These are phyloP conservation scores for Bromus sterilis DNA, from an alignment of 176 grass and related monocot genomes.

Conservation along the genomic window DNA sequence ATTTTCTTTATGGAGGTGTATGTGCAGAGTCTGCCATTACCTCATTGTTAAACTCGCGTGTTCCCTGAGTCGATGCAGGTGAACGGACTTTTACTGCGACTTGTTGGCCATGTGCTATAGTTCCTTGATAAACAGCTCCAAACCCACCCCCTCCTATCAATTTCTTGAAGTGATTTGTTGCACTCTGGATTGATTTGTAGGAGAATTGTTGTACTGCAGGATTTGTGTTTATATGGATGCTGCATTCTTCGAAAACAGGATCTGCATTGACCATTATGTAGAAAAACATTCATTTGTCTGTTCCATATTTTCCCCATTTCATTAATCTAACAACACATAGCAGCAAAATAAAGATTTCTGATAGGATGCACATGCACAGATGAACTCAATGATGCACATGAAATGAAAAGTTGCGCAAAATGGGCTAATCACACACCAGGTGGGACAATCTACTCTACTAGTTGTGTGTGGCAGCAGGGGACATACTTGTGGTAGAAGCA, in stretches of 20 bases:
- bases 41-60: constrained; percentile 77
- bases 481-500: constrained; percentile 53
- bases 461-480: constrained; percentile 3
- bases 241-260: constrained; percentile 48
- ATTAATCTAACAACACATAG: constrained; percentile 2
- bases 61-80: constrained; percentile 58
- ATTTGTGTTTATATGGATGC: constrained; percentile 30
- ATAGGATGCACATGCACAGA: not conserved
- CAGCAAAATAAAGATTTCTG: constrained; percentile 3
- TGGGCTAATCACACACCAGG: not conserved
- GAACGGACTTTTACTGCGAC: constrained; percentile 76
- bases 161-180: constrained; percentile 52
- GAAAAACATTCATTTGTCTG: constrained; percentile 6
- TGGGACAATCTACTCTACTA: constrained; percentile 11
- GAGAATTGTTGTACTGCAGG: constrained; percentile 48
- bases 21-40: constrained; percentile 17
- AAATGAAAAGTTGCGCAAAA: not conserved
- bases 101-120: constrained; percentile 56
- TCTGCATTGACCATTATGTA: constrained; percentile 37
- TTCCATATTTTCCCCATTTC: not conserved
- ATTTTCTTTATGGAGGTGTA: constrained; percentile 1
- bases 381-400: not conserved
- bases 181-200: constrained; percentile 54
- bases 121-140: constrained; percentile 65
- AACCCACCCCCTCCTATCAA: constrained; percentile 78